Percentiles rank a stretch among this genome's conserved stretches.
phyloP scores from a whole-genome alignment of 768 basidiomycete genomes.

The Erythrobasidium yunnanense region DNA sequence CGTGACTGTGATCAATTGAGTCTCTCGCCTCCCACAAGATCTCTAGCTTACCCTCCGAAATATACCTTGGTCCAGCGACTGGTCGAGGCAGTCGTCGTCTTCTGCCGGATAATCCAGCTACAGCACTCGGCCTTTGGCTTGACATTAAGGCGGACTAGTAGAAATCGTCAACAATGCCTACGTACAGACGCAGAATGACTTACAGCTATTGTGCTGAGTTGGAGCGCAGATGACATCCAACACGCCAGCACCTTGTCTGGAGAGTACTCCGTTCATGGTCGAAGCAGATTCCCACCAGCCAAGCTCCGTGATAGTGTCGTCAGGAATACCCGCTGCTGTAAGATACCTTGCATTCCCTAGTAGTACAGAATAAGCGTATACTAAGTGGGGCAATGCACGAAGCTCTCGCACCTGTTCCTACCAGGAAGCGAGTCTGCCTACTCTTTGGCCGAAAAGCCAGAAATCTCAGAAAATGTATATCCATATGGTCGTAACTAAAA shows the following conservation, averaged over 20 bases:
- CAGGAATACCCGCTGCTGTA: slow-evolving; percentile 40
- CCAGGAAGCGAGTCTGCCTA: slow-evolving; percentile 40
- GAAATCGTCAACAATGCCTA: background rate
- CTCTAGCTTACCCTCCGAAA: slow-evolving; percentile 39
- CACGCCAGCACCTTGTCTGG: background rate
- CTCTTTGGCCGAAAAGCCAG: slow-evolving; percentile 35
- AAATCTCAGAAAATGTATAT: slow-evolving; percentile 41
- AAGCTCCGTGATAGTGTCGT: slow-evolving; percentile 41
- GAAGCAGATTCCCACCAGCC: slow-evolving; percentile 51
- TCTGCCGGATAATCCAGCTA: slow-evolving; percentile 9
- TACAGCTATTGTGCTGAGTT: slow-evolving; percentile 46
- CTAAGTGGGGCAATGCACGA: background rate
- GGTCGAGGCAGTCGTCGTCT: background rate
- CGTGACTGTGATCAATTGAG: background rate
- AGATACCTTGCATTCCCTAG: slow-evolving; percentile 41
- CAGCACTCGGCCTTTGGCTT: background rate
- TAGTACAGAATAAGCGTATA: slow-evolving; percentile 30
- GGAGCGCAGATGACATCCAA: slow-evolving; percentile 43
- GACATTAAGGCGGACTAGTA: background rate
- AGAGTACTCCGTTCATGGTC: slow-evolving; percentile 36
- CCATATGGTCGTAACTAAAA: slow-evolving; percentile 46
- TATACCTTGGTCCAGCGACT: slow-evolving; percentile 30
- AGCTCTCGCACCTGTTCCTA: slow-evolving; percentile 42
- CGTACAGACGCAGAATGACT: slow-evolving; percentile 15
- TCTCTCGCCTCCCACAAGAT: background rate